Base-by-base conservation (phyloP, 2,329 filamentous ascomycete genomes). In the Cladosporium sp. region DNA sequence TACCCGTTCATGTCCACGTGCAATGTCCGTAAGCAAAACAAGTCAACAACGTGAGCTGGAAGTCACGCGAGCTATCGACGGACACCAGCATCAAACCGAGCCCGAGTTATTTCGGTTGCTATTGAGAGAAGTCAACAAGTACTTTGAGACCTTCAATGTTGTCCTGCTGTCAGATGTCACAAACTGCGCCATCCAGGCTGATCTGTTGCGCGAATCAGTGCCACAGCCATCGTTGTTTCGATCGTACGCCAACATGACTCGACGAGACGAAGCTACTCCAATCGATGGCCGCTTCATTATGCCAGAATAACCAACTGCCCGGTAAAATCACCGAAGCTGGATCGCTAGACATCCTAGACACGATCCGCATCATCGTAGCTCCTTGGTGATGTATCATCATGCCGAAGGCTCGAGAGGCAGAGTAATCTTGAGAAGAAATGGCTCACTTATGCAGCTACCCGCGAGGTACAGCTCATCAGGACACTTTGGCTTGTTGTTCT, bases 81-180 rank as follows among this genome's bases (percentile, higher is more conserved):
- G 59, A 13, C 14, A n/a, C 34, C 48, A 53, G 49, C 59, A 63
- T 46, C 18, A 43, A 23, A 43, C 59, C 7, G 49, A 16, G 23
- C 16, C 34, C 32, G 56, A 28, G 56, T 23, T n/a, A 25, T 28
- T 25, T 25, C 56, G 23, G 21, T 39, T 39, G 13, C 30, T 56
- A 16, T 11, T 23, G 23, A 49, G 39, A 46, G n/a, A 54, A 43
- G 59, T 23, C 59, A 34, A 46, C 26, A 28, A n/a, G n/a, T 34
- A 25, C 39, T 28, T 32, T 14, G 48, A 16, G 23, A 46, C n/a
- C 7, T 30, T 39, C 48, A 23, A 39, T 8, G 34, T 34, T 30
- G 58, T 8, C 59, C 59, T 56, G 59, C 23, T 56, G 59, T 63
- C 32, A 63, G 59, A 63, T 54, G 49, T 63, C 49, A 63, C 59